A percentile compares a stretch with the other conserved stretches of the same genome.
Evolutionary conservation across 2,329 filamentous ascomycete species (phyloP).

Genomic region (Amylocarpus encephaloides): DNA sequence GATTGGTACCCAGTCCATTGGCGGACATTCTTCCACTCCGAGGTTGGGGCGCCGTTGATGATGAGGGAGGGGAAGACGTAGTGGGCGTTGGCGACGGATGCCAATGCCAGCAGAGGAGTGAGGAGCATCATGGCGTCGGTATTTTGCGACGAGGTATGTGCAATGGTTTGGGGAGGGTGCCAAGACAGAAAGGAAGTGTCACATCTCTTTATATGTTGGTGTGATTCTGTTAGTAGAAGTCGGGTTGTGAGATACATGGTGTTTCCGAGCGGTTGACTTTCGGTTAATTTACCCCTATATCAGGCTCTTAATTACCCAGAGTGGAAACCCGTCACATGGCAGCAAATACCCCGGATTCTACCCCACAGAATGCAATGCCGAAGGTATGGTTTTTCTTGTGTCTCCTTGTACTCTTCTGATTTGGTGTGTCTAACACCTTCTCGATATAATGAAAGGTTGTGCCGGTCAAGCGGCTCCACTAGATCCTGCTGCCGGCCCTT

Average conservation of each 20-base stretch:
- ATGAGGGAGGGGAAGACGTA: conserved; percentile 6
- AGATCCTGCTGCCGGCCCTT: no score
- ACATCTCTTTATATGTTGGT: neutral
- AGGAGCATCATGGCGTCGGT: neutral
- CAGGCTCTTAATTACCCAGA: neutral
- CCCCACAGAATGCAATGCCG: neutral
- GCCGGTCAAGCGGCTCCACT: no score
- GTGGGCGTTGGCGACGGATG: neutral
- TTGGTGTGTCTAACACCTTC: no score
- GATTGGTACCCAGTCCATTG: conserved; percentile 4
- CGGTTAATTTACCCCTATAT: neutral
- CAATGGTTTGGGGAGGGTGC: neutral
- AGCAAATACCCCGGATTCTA: conserved; percentile 1
- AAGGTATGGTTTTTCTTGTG: no score
- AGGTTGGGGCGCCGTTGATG: neutral
- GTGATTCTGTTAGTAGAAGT: neutral
- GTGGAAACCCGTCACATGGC: conserved; percentile 4
- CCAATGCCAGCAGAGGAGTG: neutral
- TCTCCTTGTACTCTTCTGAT: no score
- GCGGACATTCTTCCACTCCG: conserved; percentile 2
- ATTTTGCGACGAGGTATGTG: neutral
- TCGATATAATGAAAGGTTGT: no score
- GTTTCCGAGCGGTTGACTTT: neutral
- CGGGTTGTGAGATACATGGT: neutral
- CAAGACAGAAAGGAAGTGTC: neutral